Percentiles rank a stretch among this genome's conserved stretches.
These are phyloP conservation scores for Recurvomyces mirabilis DNA, from an alignment of 495 filamentous ascomycete genomes.

Conservation along the genomic window DNA sequence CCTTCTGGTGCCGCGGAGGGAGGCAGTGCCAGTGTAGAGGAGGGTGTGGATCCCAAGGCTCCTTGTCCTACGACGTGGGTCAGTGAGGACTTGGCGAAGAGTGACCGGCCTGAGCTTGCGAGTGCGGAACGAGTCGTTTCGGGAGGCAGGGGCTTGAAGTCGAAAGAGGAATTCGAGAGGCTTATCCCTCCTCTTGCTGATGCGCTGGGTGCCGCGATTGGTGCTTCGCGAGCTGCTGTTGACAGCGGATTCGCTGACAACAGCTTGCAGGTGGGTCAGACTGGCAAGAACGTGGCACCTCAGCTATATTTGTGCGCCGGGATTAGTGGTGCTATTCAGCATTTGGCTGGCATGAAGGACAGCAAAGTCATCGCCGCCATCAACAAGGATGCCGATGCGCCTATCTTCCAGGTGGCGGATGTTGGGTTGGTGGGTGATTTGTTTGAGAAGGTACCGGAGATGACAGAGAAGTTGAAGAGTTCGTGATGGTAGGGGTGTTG, in stretches of 20 bases:
- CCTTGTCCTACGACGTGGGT: slow-evolving; percentile 72
- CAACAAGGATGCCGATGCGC: slow-evolving; percentile 94
- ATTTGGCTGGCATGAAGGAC: slow-evolving; percentile 99
- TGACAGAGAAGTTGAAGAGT: slow-evolving; percentile 82
- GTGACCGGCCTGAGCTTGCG: slow-evolving; percentile 87
- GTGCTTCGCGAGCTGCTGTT: slow-evolving; percentile 87
- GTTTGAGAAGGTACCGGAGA: slow-evolving; percentile 88
- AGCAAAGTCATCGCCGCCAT: slow-evolving; percentile 99
- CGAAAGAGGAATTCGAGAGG: slow-evolving; percentile 90
- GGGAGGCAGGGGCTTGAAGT: slow-evolving; percentile 88
- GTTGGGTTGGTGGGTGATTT: slow-evolving; percentile 90
- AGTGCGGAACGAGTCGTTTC: slow-evolving; percentile 83
- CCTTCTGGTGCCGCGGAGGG: slow-evolving; percentile 43
- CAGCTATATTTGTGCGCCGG: slow-evolving; percentile 91
- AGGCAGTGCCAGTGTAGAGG: slow-evolving; percentile 47
- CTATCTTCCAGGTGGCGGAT: slow-evolving; percentile 96
- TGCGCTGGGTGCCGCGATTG: slow-evolving; percentile 81
- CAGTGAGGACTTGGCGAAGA: slow-evolving; percentile 83
- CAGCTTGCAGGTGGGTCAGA: slow-evolving; percentile 95
- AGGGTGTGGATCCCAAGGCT: slow-evolving; percentile 62
- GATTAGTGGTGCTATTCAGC: slow-evolving; percentile 94
- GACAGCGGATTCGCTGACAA: slow-evolving; percentile 99
- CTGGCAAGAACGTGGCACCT: slow-evolving; percentile 94
- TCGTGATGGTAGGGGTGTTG: too few species aligned
- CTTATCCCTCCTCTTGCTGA: slow-evolving; percentile 88